Percentiles rank a stretch among this genome's conserved stretches.
Evolutionary conservation across 805 yeast genomes (phyloP).

Genomic region (Yamadazyma tumulicola): DNA sequence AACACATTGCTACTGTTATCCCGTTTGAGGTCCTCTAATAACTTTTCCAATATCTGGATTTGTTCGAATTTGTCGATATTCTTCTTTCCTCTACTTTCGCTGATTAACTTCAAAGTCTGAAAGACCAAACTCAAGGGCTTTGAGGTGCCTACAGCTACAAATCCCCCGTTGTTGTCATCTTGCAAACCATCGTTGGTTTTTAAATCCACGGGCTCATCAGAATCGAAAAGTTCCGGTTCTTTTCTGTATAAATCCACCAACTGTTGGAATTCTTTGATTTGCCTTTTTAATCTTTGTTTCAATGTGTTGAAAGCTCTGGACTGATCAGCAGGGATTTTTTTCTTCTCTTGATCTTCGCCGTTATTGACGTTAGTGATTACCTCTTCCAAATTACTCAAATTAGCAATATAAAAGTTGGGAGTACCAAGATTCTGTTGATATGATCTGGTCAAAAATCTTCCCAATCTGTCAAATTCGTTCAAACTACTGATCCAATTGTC

Average conservation of each 20-base stretch:
- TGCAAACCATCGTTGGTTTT: constrained; percentile 12
- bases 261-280: constrained; percentile 62
- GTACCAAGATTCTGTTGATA: constrained; percentile 72
- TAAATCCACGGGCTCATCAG: constrained; percentile 39
- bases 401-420: constrained; percentile 68
- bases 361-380: constrained; percentile 50
- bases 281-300: constrained; percentile 84
- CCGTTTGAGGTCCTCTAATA: constrained; percentile 34
- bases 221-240: constrained; percentile 72
- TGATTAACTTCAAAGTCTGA: constrained; percentile 64
- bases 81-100: constrained; percentile 94
- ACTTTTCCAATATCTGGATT: constrained; percentile 62
- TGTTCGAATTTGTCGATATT: constrained; percentile 83
- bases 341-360: constrained; percentile 49
- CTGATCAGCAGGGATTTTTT: constrained; percentile 76
- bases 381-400: constrained; percentile 70
- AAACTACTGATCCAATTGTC: constrained; percentile 79
- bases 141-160: constrained; percentile 34
- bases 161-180: constrained; percentile 27
- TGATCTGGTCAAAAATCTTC: constrained; percentile 62
- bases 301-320: constrained; percentile 84
- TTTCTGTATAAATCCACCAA: constrained; percentile 58
- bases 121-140: constrained; percentile 52
- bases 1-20: constrained; percentile 44
- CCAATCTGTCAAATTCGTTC: constrained; percentile 73